Evolutionary conservation across 2,329 filamentous ascomycete species (phyloP).

Genomic region (Hypoxylon rubiginosum): DNA sequence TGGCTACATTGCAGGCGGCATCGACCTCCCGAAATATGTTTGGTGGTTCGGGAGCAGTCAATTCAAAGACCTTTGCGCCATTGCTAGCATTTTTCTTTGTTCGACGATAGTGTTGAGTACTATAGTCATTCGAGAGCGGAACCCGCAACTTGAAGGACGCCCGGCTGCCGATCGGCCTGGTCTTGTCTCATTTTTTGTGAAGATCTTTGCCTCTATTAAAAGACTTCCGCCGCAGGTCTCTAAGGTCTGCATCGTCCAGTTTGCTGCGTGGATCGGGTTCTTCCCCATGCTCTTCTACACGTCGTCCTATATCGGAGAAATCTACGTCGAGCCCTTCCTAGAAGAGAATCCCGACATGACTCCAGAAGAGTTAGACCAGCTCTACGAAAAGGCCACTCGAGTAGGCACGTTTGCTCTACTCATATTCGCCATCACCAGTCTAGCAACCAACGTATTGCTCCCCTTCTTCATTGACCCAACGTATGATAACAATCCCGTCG

Average conservation of each 20-base stretch:
- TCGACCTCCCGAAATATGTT: constrained; percentile 79
- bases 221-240: constrained; percentile 85
- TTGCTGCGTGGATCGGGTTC: constrained; percentile 94
- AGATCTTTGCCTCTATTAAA: constrained; percentile 81
- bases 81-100: constrained; percentile 81
- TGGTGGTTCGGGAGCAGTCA: constrained; percentile 89
- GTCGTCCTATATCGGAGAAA: constrained; percentile 92
- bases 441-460: constrained; percentile 83
- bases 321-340: constrained; percentile 89
- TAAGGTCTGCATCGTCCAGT: constrained; percentile 84
- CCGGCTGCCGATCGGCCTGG: constrained; percentile 72
- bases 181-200: constrained; percentile 82
- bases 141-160: constrained; percentile 79
- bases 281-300: constrained; percentile 97
- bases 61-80: constrained; percentile 91
- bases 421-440: constrained; percentile 87
- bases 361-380: constrained; percentile 78
- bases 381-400: constrained; percentile 88
- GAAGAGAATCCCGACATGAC: constrained; percentile 82
- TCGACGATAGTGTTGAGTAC: constrained; percentile 80
- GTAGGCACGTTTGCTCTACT: constrained; percentile 91
- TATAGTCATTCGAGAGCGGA: constrained; percentile 78
- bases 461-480: constrained; percentile 89
- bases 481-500: constrained; percentile 67
- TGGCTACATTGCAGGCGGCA: constrained; percentile 88